Evolutionary conservation across 352 stramenopile genomes (phyloP).

Genomic region (Blastocystis sp.): DNA sequence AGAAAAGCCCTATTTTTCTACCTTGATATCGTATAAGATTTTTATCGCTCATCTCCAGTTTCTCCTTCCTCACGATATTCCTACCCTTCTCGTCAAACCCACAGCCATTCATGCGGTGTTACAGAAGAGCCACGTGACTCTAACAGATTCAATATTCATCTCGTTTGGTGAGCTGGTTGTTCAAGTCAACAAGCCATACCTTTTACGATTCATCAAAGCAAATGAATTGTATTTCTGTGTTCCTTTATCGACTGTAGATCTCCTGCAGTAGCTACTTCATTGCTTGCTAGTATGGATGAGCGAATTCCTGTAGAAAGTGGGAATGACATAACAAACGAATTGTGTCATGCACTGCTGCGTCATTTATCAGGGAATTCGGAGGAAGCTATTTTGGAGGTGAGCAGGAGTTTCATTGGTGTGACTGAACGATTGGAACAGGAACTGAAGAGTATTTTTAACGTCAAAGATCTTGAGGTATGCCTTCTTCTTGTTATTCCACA

Average conservation of each 20-base stretch:
- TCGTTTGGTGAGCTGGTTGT: not conserved
- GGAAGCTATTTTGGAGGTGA: not conserved
- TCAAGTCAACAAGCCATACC: not conserved
- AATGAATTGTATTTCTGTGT: not conserved
- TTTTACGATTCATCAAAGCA: not conserved
- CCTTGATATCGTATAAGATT: not conserved
- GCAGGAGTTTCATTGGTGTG: not conserved
- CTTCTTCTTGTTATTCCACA: not conserved
- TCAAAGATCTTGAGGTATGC: conserved; percentile 10
- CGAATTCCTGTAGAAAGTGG: not conserved
- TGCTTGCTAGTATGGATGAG: not conserved
- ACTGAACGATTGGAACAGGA: not conserved
- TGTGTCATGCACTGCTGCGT: not conserved
- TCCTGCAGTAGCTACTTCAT: not conserved
- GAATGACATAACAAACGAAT: not conserved
- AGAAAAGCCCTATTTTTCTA: not conserved
- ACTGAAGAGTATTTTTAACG: not conserved
- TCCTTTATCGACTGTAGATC: not conserved
- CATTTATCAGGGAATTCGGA: not conserved
- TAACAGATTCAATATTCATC: not conserved
- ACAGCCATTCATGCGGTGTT: not conserved
- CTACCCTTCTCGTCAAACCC: not conserved
- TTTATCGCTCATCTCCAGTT: not conserved
- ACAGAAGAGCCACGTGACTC: not conserved
- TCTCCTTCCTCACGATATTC: not conserved